Base-by-base conservation (phyloP, 176 grass and related monocot genomes). In the Rhipidocladum racemiflorum region DNA sequence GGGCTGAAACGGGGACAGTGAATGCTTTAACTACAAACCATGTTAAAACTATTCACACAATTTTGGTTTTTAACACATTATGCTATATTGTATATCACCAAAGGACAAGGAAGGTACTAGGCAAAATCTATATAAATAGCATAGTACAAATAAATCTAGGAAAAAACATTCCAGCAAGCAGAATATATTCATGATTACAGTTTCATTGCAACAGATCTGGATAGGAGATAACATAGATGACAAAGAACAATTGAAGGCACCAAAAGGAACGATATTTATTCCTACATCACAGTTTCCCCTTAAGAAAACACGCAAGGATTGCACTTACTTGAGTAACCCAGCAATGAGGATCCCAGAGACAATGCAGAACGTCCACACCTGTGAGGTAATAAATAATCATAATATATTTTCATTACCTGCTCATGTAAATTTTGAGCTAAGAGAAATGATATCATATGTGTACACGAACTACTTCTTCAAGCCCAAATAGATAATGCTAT, bases 191-290 rank as follows among this genome's bases (percentile, higher is more conserved):
- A 36, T 75, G 55, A 51, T 61, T 56, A 79, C 40, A 15, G 57
- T 64, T 79, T 61, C 28, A 84, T 74, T 68, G 44, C 13, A 75
- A 85, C 64, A 97, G 86, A 77, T 94, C 5, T 92, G 92, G 92
- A 67, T 97, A 91, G 89, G 89, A 87, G 92, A 97, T 94, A 81
- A 24, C 62, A 42, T 97, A 86, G 86, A 87, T 65, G 82, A 75
- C 35, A 78, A 62, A 89, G 74, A 97, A 5, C 94, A 97, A 83
- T 43, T 20, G 61, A 92, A 4, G 64, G 92, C 92, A 81, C 56
- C 74, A 62, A 91, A 89, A 81, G 84, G 84, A 81, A 83, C 88
- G 4, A 36, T 49, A 25, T 89, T 94, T 75, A 78, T 97, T 66
- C 90, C 94, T 30, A 90, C 79, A 61, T 92, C 94, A 36, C 88